Evolutionary conservation across 73 alveolate genomes (phyloP), one percentile per base, ranked within the genome.

Genomic region (Blepharisma japonicum): DNA sequence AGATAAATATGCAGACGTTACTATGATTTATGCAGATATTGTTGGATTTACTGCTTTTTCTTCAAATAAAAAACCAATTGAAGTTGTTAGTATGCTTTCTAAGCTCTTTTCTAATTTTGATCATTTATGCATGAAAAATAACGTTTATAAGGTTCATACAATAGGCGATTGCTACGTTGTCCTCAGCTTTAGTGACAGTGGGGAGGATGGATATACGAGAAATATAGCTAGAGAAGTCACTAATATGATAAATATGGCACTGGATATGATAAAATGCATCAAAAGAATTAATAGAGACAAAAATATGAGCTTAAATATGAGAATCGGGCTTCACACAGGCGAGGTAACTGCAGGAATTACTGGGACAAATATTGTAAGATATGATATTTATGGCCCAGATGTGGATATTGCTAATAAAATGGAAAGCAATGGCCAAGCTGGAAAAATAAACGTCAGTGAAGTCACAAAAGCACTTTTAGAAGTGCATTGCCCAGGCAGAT

Each of bases 161-260:
- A 96, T 96, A 6, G 99, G 99, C 11, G 99, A 96, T 81, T 93
- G 98, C 79, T 96, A 96, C 80, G 99, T 96, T n/a, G 97, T 96
- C 23, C 70, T 94, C 85, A 98, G 99, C 55, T 90, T 90, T 56
- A 93, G 89, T 45, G 98, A 97, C 11, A 87, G 85, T 72, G 97
- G 91, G 25, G 42, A 32, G 42, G 98, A 81, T 82, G 87, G 87
- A 56, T 9, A 70, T 18, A 86, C 90, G 71, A 91, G 99, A 83
- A 90, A 95, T 87, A 91, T 85, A 42, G 89, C 86, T 50, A 91
- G 93, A 83, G 99, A 96, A 79, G 98, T 98, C 18, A 81, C 74
- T 56, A 96, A 92, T 83, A 97, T 96, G 9, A 89, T 96, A 48
- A 87, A 92, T 49, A 92, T 95, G 90, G 99, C 98, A 51, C 90